Evolutionary conservation across 1,284 basidiomycete genomes (phyloP), one percentile per base, ranked within the genome.

Genomic region (Trichosporon sp.): DNA sequence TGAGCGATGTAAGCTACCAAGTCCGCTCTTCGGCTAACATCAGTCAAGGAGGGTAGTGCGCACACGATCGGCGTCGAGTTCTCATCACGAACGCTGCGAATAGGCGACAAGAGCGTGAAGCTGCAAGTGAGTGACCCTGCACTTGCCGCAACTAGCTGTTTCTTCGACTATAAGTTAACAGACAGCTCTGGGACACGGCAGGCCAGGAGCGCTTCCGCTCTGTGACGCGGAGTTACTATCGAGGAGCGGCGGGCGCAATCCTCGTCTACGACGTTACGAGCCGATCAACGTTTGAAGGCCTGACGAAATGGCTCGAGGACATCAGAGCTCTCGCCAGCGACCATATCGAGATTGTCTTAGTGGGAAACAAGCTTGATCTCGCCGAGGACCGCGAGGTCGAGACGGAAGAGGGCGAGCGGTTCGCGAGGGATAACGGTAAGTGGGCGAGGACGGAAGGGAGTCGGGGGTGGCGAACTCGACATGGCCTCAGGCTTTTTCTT

Each of bases 11-110:
- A 78, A 10, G 26, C 63, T 32, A 19, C 10, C 37, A 16, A 19
- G 64, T 8, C 3, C 26, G 37, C 16, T 26, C 26, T 26, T 26
- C 26, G 26, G 65, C 67, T 40, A 12, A 56, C 66, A 4, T 38
- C 81, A 97, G 95, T 96, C 88, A 97, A 96, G 85, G 92, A 95
- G 78, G 92, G 96, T 80, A 95, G 95, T 0, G 92, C 96, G 83
- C 96, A 99, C 82, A 99, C 96, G 12, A 98, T 99, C 74, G 96
- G 96, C 11, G 94, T 97, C 40, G 95, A 96, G 80, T 96, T 97
- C 82, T 94, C 93, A 8, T 94, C 92, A 81, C 87, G 93, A 72
- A 93, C 93, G 0, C 88, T 97, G 68, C 91, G 91, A 77, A 88
- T 97, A 63, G 94, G 92, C 71, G 94, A 96, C 86, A 93, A 94